Percentiles rank a stretch among this genome's conserved stretches.
phyloP scores from a whole-genome alignment of 176 grass and related monocot species.

The Poa annua region DNA sequence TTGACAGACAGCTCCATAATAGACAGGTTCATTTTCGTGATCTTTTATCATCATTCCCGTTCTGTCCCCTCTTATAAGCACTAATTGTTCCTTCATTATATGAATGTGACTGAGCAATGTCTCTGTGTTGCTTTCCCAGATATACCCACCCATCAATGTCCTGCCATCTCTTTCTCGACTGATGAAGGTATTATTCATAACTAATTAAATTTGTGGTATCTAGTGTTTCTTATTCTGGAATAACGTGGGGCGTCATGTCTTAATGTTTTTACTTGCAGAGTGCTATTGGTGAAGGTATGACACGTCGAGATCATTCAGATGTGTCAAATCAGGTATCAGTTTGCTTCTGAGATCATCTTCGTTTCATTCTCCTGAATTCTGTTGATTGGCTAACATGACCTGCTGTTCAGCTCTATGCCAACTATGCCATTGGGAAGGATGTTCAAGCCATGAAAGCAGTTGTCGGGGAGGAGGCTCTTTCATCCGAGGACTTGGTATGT shows the following conservation, averaged over 20 bases:
- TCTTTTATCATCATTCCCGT: background rate
- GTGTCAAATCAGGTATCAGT: slow-evolving; percentile 82
- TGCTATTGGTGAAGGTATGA: slow-evolving; percentile 97
- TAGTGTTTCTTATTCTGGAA: slow-evolving; percentile 25
- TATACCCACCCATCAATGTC: slow-evolving; percentile 95
- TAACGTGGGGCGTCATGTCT: background rate
- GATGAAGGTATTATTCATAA: slow-evolving; percentile 67
- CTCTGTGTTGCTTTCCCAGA: slow-evolving; percentile 47
- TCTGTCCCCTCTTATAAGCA: slow-evolving; percentile 18
- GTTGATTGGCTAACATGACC: slow-evolving; percentile 27
- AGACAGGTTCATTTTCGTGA: slow-evolving; percentile 64
- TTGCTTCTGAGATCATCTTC: slow-evolving; percentile 5
- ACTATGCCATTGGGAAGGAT: slow-evolving; percentile 92
- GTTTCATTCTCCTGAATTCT: slow-evolving; percentile 7
- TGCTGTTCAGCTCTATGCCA: slow-evolving; percentile 75
- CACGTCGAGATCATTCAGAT: slow-evolving; percentile 83
- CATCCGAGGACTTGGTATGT: slow-evolving; percentile 79
- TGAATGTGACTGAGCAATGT: background rate
- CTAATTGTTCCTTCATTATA: slow-evolving; percentile 27
- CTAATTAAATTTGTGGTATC: slow-evolving; percentile 21
- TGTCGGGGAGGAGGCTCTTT: slow-evolving; percentile 91
- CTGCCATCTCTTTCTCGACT: slow-evolving; percentile 85
- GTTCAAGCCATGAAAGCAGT: slow-evolving; percentile 98
- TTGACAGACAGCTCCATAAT: slow-evolving; percentile 89
- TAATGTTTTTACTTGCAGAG: slow-evolving; percentile 52